These are phyloP conservation scores for Globisporangium echinulatum DNA, from an alignment of 352 stramenopile species.

Conservation along the genomic window DNA sequence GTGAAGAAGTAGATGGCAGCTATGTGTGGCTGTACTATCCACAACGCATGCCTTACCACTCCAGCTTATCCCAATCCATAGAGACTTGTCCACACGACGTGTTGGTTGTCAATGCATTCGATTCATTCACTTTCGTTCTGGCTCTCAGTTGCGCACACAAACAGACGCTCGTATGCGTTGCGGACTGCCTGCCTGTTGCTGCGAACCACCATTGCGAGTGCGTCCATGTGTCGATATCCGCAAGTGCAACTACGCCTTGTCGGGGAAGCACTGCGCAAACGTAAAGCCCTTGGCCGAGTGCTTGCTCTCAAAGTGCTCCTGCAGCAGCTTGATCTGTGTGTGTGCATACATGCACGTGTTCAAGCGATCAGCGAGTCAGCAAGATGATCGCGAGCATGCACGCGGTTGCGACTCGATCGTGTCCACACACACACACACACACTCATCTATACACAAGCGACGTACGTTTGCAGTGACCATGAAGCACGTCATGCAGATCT, in stretches of 20 bases:
- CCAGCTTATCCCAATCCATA: not conserved
- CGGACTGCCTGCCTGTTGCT: not conserved
- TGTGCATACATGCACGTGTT: not conserved
- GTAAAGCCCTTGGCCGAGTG: constrained; percentile 66
- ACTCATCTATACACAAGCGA: constrained; percentile 1
- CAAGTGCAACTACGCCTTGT: constrained; percentile 2
- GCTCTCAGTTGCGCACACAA: too few relatives aligned
- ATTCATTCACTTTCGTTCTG: not conserved
- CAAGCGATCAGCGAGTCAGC: not conserved
- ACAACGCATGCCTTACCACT: too few relatives aligned
- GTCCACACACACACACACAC: not conserved
- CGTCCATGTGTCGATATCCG: not conserved
- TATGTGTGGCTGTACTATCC: too few relatives aligned
- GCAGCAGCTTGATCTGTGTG: constrained; percentile 49
- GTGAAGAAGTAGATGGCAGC: not conserved
- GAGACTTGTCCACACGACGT: not conserved
- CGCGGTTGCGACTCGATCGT: not conserved
- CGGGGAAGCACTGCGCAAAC: constrained; percentile 28
- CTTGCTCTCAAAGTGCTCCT: constrained; percentile 82
- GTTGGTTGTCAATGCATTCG: not conserved
- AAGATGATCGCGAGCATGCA: too few relatives aligned
- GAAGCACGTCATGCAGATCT: constrained; percentile 85
- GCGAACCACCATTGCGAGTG: not conserved
- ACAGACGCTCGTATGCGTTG: too few relatives aligned
- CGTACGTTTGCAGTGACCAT: constrained; percentile 80